Conservation (phyloP, 2,329 filamentous ascomycete genomes). For the Aspergillus jensenii region DNA sequence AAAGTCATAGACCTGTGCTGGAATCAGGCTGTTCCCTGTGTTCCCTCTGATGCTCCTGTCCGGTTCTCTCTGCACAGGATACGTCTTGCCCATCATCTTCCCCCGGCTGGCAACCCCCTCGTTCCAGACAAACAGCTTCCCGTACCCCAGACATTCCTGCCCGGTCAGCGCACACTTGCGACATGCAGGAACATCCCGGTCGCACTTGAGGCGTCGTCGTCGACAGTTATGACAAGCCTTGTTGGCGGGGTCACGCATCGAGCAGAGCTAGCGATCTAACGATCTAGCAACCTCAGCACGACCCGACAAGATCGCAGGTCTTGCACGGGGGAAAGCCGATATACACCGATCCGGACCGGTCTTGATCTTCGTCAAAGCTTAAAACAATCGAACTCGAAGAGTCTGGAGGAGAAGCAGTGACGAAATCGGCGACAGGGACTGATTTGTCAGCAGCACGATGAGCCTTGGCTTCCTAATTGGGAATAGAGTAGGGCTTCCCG, state of each 20-base stretch:
- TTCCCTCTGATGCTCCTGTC: too few species aligned
- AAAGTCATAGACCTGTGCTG: not conserved
- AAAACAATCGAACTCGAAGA: too few species aligned
- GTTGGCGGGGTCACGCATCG: not conserved
- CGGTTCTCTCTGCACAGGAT: not conserved
- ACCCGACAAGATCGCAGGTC: not conserved
- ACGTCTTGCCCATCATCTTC: slow-evolving; percentile 17
- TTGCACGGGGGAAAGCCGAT: not conserved
- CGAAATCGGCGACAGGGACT: not conserved
- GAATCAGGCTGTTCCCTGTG: too few species aligned
- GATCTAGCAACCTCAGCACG: not conserved
- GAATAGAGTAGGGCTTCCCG: not conserved
- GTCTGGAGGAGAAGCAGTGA: not conserved
- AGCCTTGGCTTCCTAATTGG: not conserved
- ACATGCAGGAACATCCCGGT: slow-evolving; percentile 4
- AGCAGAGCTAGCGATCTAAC: not conserved
- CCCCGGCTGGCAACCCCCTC: slow-evolving; percentile 14
- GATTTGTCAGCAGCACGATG: not conserved
- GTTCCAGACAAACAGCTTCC: slow-evolving; percentile 13
- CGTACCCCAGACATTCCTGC: slow-evolving; percentile 14
- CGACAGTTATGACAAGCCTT: slow-evolving; percentile 15
- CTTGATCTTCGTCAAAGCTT: too few species aligned
- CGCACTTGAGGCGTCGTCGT: slow-evolving; percentile 9
- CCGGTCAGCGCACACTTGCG: slow-evolving; percentile 1
- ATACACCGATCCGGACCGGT: too few species aligned